A percentile compares a stretch with the other conserved stretches of the same genome.
phyloP scores from a whole-genome alignment of 352 stramenopile species.

The Globisporangium nodosum region DNA sequence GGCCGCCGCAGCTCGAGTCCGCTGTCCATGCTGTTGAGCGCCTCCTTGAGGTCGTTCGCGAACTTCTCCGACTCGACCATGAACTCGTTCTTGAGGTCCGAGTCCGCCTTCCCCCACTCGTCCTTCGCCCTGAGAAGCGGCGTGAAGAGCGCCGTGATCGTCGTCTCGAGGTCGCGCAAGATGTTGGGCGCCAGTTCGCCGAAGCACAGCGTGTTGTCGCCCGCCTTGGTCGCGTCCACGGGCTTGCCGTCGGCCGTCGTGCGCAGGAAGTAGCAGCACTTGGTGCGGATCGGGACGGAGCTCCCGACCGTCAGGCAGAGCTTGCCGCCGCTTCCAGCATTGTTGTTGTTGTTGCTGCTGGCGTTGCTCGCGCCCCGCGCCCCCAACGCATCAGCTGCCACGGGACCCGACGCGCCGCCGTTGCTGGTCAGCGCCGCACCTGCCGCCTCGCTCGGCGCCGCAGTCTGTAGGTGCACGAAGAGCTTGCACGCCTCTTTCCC shows the following conservation, averaged over 20 bases:
- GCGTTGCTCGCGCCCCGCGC: not conserved
- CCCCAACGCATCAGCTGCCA: not conserved
- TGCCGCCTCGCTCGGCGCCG: conserved; percentile 12
- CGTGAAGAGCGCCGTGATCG: conserved; percentile 83
- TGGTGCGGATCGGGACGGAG: conserved; percentile 63
- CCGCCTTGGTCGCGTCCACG: conserved; percentile 65
- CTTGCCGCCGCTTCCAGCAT: conserved; percentile 17
- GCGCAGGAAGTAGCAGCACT: conserved; percentile 83
- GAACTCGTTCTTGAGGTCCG: conserved; percentile 91
- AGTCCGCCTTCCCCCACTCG: conserved; percentile 94
- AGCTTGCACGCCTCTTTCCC: conserved; percentile 70
- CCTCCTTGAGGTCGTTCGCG: conserved; percentile 91
- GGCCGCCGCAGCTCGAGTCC: conserved; percentile 91
- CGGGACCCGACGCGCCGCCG: conserved; percentile 1
- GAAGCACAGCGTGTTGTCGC: conserved; percentile 76
- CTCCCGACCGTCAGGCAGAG: conserved; percentile 64
- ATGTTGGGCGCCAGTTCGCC: conserved; percentile 85
- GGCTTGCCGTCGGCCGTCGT: conserved; percentile 66
- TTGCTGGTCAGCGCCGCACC: not conserved
- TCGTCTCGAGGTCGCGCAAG: conserved; percentile 72
- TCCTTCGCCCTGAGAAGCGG: conserved; percentile 91
- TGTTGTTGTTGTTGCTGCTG: conserved; percentile 19
- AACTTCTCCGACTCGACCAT: conserved; percentile 95
- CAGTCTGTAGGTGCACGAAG: conserved; percentile 66
- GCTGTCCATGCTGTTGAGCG: conserved; percentile 93